phyloP scores from a whole-genome alignment of 352 stramenopile genomes.

The Phytopythium aichiense region DNA sequence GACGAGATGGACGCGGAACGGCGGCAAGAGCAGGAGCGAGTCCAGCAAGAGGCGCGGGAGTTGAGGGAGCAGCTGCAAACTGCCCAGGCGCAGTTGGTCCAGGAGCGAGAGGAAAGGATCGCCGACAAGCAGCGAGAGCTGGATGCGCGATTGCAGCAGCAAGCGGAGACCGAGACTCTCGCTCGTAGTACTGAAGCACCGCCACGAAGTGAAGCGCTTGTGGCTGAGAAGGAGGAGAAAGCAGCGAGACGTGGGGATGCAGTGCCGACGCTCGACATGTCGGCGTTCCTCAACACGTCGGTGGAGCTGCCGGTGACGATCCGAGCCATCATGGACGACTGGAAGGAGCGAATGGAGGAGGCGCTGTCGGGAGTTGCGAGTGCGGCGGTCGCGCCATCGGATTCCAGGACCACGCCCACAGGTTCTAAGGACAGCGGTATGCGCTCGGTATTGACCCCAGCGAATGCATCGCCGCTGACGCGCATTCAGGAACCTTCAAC shows the following conservation, averaged over 20 bases:
- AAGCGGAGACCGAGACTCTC: neutral
- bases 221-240: neutral
- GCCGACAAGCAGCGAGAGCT: conserved; percentile 57
- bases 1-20: conserved; percentile 37
- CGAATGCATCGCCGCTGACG: neutral
- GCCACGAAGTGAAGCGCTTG: neutral
- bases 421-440: too few species aligned
- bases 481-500: neutral
- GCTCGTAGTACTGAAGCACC: neutral
- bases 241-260: neutral
- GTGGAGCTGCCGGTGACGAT: conserved; percentile 49
- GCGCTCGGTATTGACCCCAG: neutral
- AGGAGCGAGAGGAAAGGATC: conserved; percentile 47
- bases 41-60: conserved; percentile 29
- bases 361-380: conserved; percentile 13
- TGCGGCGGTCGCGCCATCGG: neutral
- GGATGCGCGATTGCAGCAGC: conserved; percentile 35
- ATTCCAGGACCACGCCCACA: neutral
- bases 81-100: conserved; percentile 48
- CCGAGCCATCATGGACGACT: conserved; percentile 55
- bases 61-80: conserved; percentile 39
- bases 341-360: conserved; percentile 54
- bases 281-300: conserved; percentile 55
- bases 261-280: conserved; percentile 23
- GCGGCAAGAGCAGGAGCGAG: conserved; percentile 20